These are phyloP conservation scores for Fusarium verticillioides DNA, from an alignment of 2,329 filamentous ascomycete genomes.

Conservation along the genomic window DNA sequence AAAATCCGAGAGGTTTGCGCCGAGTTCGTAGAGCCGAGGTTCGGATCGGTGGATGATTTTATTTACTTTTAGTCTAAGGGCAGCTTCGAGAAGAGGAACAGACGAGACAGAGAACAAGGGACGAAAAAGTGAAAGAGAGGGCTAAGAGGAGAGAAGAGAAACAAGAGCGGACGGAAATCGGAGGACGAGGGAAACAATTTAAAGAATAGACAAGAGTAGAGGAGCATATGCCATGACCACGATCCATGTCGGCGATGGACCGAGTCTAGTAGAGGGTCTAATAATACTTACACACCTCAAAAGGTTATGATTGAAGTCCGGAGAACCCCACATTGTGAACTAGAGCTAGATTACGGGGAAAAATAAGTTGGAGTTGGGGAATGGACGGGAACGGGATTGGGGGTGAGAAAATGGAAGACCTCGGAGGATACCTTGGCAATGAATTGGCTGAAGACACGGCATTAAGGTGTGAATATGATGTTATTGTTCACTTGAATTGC, in stretches of 20 bases:
- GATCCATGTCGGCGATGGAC: conserved; percentile 26
- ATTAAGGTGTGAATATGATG: neutral
- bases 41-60: conserved; percentile 28
- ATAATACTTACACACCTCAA: conserved; percentile 32
- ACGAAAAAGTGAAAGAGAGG: neutral
- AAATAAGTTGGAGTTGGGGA: conserved; percentile 26
- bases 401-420: conserved; percentile 27
- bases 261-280: conserved; percentile 10
- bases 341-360: conserved; percentile 14
- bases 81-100: neutral
- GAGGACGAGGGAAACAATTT: conserved; percentile 20
- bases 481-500: neutral
- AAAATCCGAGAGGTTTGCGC: conserved; percentile 19
- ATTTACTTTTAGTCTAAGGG: conserved; percentile 4
- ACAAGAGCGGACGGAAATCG: conserved; percentile 9
- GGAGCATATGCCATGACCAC: conserved; percentile 16
- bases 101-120: neutral
- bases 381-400: conserved; percentile 8
- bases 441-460: neutral
- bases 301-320: conserved; percentile 16
- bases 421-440: conserved; percentile 24
- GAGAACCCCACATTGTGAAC: conserved; percentile 35
- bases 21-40: conserved; percentile 36
- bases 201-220: conserved; percentile 2
- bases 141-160: conserved; percentile 9